Conservation (phyloP, 331 rosid species). For the Malus hybrid region DNA sequence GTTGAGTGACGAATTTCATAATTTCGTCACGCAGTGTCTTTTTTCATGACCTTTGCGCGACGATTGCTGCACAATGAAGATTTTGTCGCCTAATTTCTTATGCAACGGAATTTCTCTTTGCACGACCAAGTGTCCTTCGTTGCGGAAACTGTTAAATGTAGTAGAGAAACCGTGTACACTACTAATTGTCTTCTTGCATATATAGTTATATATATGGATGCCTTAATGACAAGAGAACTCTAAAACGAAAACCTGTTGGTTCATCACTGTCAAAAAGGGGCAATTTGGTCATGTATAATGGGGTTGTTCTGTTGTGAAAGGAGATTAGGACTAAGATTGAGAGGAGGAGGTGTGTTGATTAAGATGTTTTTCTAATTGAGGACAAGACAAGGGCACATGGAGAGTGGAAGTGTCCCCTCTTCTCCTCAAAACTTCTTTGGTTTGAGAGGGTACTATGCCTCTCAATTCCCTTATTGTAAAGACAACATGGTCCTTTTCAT, state of each 20-base stretch:
- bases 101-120: too few relatives aligned
- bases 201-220: neutral
- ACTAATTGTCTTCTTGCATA: neutral
- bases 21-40: too few relatives aligned
- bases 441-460: slow-evolving; percentile 17
- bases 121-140: too few relatives aligned
- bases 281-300: neutral
- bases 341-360: slow-evolving; percentile 34
- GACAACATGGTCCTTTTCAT: slow-evolving; percentile 47
- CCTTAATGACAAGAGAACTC: neutral
- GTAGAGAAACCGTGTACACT: neutral
- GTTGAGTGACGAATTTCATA: too few relatives aligned
- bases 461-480: slow-evolving; percentile 19
- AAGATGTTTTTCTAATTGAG: slow-evolving; percentile 57
- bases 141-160: too few relatives aligned
- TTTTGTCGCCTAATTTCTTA: too few relatives aligned
- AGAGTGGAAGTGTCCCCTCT: slow-evolving; percentile 25
- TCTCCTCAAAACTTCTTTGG: slow-evolving; percentile 10
- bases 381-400: slow-evolving; percentile 85
- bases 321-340: slow-evolving; percentile 19
- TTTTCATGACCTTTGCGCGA: too few relatives aligned
- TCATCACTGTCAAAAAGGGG: neutral
- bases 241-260: neutral
- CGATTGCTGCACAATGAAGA: too few relatives aligned
- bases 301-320: slow-evolving; percentile 26